Evolutionary conservation across 176 grass and related monocot species (phyloP).

Genomic region (Tillandsia leiboldiana): DNA sequence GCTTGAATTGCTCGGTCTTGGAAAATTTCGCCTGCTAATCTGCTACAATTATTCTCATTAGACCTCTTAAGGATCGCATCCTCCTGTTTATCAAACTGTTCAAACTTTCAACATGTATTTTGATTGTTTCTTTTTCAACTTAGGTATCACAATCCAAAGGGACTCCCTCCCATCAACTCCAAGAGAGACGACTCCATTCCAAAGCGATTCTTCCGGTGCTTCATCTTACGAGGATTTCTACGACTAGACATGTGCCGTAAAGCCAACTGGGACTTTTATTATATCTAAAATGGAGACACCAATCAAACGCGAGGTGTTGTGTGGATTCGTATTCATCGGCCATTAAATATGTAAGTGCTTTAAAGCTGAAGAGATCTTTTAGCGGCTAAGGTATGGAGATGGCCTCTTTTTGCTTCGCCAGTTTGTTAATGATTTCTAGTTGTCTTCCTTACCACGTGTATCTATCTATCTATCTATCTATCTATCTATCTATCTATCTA

Average conservation of each 20-base stretch:
- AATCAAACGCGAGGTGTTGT: not conserved
- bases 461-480: accelerated
- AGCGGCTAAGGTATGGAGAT: not conserved
- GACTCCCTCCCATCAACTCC: conserved; percentile 83
- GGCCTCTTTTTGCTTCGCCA: not conserved
- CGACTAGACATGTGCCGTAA: conserved; percentile 28
- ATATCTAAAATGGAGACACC: not conserved
- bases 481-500: no score
- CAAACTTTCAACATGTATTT: not conserved
- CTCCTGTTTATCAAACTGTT: not conserved
- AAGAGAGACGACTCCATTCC: conserved; percentile 67
- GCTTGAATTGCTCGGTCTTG: not conserved
- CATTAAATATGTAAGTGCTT: not conserved
- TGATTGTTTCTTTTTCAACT: conserved; percentile 1
- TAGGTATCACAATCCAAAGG: conserved; percentile 49
- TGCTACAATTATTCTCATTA: not conserved
- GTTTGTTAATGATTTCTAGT: not conserved
- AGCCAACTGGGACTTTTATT: conserved; percentile 1
- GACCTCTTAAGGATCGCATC: not conserved
- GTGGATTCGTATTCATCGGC: conserved; percentile 8
- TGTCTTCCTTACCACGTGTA: no score
- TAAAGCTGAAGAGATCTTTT: not conserved
- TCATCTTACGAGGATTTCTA: conserved; percentile 89
- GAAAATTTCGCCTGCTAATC: not conserved
- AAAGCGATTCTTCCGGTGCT: conserved; percentile 80